These are phyloP conservation scores for Antitrichia curtipendula DNA, from an alignment of 225 moss, liverwort and hornwort species.

Conservation along the genomic window DNA sequence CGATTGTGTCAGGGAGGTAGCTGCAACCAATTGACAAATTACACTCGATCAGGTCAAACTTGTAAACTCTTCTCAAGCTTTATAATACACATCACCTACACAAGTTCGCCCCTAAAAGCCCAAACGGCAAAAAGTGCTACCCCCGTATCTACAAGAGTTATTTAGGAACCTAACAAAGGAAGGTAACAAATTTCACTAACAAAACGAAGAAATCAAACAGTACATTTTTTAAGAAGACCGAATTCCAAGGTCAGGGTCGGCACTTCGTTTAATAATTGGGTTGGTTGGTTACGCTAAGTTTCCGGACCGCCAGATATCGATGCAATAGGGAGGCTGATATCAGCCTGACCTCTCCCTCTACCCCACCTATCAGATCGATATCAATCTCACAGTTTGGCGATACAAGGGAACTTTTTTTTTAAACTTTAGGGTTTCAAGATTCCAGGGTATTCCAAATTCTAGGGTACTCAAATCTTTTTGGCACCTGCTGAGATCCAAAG, in stretches of 20 bases:
- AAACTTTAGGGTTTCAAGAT: neutral
- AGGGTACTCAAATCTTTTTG: neutral
- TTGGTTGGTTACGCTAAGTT: neutral
- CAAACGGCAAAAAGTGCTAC: no score
- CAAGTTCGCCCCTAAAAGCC: neutral
- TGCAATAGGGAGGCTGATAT: neutral
- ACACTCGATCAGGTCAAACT: neutral
- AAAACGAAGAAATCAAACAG: neutral
- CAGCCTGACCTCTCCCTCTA: neutral
- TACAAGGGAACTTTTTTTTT: neutral
- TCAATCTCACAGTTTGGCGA: neutral
- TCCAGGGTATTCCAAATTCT: neutral
- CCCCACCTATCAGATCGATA: neutral
- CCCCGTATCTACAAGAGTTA: neutral
- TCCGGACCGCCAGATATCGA: neutral
- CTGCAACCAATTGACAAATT: constrained; percentile 38
- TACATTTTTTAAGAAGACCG: neutral
- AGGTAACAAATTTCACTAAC: neutral
- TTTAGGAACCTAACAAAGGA: neutral
- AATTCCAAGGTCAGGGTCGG: neutral
- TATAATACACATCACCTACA: neutral
- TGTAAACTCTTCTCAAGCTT: neutral
- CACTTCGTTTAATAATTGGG: neutral
- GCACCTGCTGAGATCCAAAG: neutral
- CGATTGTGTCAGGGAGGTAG: constrained; percentile 89